Evolutionary conservation across 176 grass and related monocot species (phyloP).

Genomic region (Carex cristatella): DNA sequence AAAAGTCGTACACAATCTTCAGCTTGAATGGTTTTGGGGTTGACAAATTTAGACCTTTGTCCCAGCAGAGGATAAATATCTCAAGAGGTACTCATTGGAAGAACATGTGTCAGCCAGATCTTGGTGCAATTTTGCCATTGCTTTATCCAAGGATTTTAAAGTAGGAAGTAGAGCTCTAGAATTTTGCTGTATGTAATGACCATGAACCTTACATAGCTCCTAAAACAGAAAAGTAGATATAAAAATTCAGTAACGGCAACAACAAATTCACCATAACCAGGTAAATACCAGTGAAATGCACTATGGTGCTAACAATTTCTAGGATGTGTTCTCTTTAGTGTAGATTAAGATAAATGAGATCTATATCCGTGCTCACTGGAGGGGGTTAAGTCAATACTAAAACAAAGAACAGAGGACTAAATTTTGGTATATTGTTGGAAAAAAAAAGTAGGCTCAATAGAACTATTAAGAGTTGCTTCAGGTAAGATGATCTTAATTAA

Average conservation of each 20-base stretch:
- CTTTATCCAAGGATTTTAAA: conserved; percentile 79
- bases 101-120: conserved; percentile 88
- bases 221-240: conserved; percentile 21
- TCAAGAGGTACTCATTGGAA: conserved; percentile 91
- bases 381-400: neutral
- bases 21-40: neutral
- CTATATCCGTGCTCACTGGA: neutral
- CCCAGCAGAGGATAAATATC: conserved; percentile 58
- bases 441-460: neutral
- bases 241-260: neutral
- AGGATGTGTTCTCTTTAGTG: neutral
- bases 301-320: neutral
- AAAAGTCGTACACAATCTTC: neutral
- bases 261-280: neutral
- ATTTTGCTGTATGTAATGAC: conserved; percentile 84
- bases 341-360: neutral
- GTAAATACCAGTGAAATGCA: neutral
- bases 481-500: neutral
- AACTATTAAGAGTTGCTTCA: neutral
- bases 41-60: conserved; percentile 33
- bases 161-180: conserved; percentile 74
- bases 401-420: neutral
- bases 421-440: neutral
- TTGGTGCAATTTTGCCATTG: conserved; percentile 85
- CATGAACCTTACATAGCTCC: conserved; percentile 87